Percentiles rank a stretch among this genome's conserved stretches.
phyloP scores from a whole-genome alignment of 2,329 filamentous ascomycete genomes.

The Endothia cerciana region DNA sequence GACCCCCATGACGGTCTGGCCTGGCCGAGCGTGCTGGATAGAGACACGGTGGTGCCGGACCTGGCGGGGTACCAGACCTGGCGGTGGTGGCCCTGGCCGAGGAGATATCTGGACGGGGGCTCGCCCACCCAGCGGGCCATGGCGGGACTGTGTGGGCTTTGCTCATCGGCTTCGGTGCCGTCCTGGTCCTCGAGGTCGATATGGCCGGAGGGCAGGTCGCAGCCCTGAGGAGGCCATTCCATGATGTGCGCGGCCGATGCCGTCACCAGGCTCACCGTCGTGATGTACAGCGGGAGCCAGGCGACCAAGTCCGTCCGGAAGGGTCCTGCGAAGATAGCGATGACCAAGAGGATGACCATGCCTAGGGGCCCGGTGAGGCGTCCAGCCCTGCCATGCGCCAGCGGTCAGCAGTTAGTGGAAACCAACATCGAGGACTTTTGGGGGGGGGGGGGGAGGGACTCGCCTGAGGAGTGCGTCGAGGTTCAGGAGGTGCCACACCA shows the following conservation, averaged over 20 bases:
- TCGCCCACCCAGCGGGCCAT: slow-evolving; percentile 10
- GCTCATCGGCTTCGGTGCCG: neutral
- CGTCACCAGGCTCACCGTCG: neutral
- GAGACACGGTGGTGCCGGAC: slow-evolving; percentile 11
- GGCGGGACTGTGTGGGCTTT: neutral
- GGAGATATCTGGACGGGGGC: neutral
- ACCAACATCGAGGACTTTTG: neutral
- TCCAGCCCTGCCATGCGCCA: neutral
- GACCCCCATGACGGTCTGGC: slow-evolving; percentile 15
- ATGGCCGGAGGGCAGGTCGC: neutral
- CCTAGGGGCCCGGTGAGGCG: slow-evolving; percentile 5
- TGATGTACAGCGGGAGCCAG: slow-evolving; percentile 1
- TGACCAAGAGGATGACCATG: slow-evolving; percentile 14
- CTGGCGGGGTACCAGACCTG: neutral
- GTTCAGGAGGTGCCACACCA: slow-evolving; percentile 8
- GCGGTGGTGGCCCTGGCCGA: neutral
- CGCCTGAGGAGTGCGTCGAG: slow-evolving; percentile 1
- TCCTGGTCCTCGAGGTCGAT: neutral
- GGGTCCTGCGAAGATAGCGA: slow-evolving; percentile 9
- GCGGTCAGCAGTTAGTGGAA: neutral
- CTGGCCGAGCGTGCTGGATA: slow-evolving; percentile 4
- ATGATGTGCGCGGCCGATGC: neutral
- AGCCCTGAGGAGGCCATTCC: neutral
- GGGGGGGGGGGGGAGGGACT: neutral
- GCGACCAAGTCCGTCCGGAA: slow-evolving; percentile 12